Base-by-base conservation (phyloP, 306 rosid genomes). In the Boehmeria nivea region DNA sequence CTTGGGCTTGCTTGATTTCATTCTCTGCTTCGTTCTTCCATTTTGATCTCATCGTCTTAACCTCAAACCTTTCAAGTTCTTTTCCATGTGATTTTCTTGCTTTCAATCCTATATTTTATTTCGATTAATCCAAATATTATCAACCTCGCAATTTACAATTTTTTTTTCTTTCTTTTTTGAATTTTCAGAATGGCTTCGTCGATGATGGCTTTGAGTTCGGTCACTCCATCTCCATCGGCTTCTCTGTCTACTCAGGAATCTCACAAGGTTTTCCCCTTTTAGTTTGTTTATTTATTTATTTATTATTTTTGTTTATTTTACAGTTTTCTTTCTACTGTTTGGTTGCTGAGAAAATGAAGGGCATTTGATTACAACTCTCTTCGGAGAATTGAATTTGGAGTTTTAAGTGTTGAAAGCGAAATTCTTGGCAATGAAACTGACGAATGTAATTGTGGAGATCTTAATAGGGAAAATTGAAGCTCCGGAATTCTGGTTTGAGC, bases 111-210 rank as follows among this genome's bases (percentile, higher is more conserved):
- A 6, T 31, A 3, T 31, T 4, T 10, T 10, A 31, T 31, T 31
- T 31, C 9, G 5, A 2, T 10, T 31, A 6, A 4, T 6, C 9
- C 9, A 10, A 31, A 4, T 6, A 2, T 31, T 31, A 4, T 31
- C 36, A 31, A 10, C 36, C 5, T 31, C 36, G 1, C 5, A 31
- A 28, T 28, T 28, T 28, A 3, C 8, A 3, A 28, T 43, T 22
- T 21, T 60, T 15, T 24, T 13, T 43, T 13, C 21, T 18, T 44
- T 20, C 0, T 49, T 25, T 34, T 44, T 19, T 4, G 27, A n/a
- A n/a, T n/a, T 39, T 43, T 63, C 73, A 59, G 69, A 57, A 77
- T 81, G 82, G 78, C 94, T 46, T 82, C 97, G 15, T 61, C 89
- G 6, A 8, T 84, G 60, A 78, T 87, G 25, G 74, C 91, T 3